These are phyloP conservation scores for Claviceps citrina DNA, from an alignment of 2,329 filamentous ascomycete species.

Conservation along the genomic window DNA sequence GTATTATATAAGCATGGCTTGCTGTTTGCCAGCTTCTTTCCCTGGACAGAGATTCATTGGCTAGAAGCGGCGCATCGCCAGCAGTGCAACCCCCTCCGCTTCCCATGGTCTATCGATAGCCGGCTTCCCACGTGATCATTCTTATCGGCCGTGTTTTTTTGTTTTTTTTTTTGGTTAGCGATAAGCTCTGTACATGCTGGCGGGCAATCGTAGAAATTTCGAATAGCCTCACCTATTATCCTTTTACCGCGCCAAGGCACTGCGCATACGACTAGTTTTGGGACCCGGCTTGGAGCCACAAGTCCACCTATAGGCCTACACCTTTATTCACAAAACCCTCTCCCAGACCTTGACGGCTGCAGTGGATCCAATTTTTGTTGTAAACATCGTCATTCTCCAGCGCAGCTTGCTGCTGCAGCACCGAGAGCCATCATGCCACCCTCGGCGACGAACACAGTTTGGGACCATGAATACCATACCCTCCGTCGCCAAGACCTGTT, in stretches of 20 bases:
- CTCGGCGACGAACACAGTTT: slow-evolving; percentile 48
- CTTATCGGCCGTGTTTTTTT: slow-evolving; percentile 18
- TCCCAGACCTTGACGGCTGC: neutral
- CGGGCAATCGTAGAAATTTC: slow-evolving; percentile 6
- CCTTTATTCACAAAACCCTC: neutral
- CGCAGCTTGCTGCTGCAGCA: slow-evolving; percentile 2
- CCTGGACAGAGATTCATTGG: too few species aligned
- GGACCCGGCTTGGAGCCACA: neutral
- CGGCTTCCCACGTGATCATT: slow-evolving; percentile 10
- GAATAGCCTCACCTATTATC: slow-evolving; percentile 16
- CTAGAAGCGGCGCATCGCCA: too few species aligned
- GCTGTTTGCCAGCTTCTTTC: neutral
- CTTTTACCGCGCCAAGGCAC: slow-evolving; percentile 7
- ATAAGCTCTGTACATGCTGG: slow-evolving; percentile 5
- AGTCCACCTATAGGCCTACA: neutral
- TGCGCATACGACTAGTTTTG: slow-evolving; percentile 2
- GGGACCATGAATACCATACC: slow-evolving; percentile 78
- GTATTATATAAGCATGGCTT: neutral
- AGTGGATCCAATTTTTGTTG: neutral
- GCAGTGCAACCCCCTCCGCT: too few species aligned
- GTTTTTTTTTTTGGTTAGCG: slow-evolving; percentile 12
- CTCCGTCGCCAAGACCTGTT: slow-evolving; percentile 79
- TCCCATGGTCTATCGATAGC: too few species aligned
- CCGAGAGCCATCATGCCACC: slow-evolving; percentile 32
- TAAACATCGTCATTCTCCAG: neutral